These are phyloP conservation scores for Aspergillus udagawae DNA, from an alignment of 2,329 filamentous ascomycete species.

Conservation along the genomic window DNA sequence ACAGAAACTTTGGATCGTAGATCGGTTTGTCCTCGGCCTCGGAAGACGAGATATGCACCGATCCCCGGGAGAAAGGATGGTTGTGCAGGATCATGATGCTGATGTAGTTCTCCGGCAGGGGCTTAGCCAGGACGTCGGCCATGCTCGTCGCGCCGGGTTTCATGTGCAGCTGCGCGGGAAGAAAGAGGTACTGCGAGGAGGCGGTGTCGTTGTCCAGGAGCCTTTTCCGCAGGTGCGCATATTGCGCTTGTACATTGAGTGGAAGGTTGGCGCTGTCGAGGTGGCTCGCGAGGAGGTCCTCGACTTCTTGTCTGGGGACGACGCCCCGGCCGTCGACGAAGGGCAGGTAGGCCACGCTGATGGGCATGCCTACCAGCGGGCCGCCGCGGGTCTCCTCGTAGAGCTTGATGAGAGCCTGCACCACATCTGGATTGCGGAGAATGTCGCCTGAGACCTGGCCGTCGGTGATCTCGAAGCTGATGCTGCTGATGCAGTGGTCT, in stretches of 20 bases:
- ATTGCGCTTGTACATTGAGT: conserved; percentile 8
- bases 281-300: conserved; percentile 3
- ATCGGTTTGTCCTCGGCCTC: conserved; percentile 33
- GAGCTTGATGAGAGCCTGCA: conserved; percentile 16
- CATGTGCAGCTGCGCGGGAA: conserved; percentile 13
- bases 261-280: neutral
- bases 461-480: conserved; percentile 23
- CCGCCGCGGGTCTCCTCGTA: conserved; percentile 20
- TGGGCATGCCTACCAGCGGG: conserved; percentile 21
- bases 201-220: conserved; percentile 7
- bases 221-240: conserved; percentile 10
- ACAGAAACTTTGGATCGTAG: conserved; percentile 46
- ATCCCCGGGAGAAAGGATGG: conserved; percentile 33
- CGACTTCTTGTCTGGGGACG: conserved; percentile 5
- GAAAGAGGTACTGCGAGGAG: conserved; percentile 14
- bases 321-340: conserved; percentile 18
- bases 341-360: conserved; percentile 25
- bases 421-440: conserved; percentile 18
- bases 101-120: conserved; percentile 17
- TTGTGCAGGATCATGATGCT: conserved; percentile 16
- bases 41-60: conserved; percentile 27
- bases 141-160: conserved; percentile 11
- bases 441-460: conserved; percentile 21
- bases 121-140: conserved; percentile 10
- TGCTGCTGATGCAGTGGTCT: conserved; percentile 40